Evolutionary conservation across 225 moss, liverwort and hornwort genomes (phyloP), one percentile per base, ranked within the genome.

Genomic region (Antitrichia curtipendula): DNA sequence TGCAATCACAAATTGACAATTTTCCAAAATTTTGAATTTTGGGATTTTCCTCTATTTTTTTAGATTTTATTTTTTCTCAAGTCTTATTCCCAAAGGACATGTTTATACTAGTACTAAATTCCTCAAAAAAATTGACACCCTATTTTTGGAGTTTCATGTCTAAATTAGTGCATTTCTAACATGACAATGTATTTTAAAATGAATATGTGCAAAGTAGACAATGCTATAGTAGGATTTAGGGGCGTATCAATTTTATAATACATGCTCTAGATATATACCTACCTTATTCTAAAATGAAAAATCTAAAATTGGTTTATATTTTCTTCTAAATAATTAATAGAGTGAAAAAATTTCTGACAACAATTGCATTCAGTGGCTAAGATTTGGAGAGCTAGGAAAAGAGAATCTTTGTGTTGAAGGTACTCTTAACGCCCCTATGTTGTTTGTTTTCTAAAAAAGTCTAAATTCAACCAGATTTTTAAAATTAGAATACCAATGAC

Each of bases 371-470:
- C 25, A 70, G 15, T 24, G 25, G 25, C 0, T 70, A 24, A 27
- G 41, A 4, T 0, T 4, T 13, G 7, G 24, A 0, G 1, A 43
- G 27, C 4, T 43, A 9, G 8, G 0, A 8, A 69, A 69, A 69
- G 13, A 14, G 6, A 40, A 24, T 24, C 1, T 69, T 2, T 4
- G 24, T 40, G 3, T 24, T 24, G 69, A 8, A 0, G 13, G 24
- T 8, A 69, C 2, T 40, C 1, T 40, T 24, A 1, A 7, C 0
- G 8, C 0, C 40, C 0, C 27, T 3, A 16, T 41, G 0, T 40
- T 40, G 1, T 13, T 40, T 38, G 4, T 23, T 13, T 66, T 40
- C 0, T 45, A 0, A 13, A 69, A 40, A 14, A 40, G 0, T 24
- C 1, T 24, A 24, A 40, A 69, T 24, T 24, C 14, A 43, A 71